Evolutionary conservation across 495 filamentous ascomycete species (phyloP).

Genomic region (Penicillium psychrofluorescens): DNA sequence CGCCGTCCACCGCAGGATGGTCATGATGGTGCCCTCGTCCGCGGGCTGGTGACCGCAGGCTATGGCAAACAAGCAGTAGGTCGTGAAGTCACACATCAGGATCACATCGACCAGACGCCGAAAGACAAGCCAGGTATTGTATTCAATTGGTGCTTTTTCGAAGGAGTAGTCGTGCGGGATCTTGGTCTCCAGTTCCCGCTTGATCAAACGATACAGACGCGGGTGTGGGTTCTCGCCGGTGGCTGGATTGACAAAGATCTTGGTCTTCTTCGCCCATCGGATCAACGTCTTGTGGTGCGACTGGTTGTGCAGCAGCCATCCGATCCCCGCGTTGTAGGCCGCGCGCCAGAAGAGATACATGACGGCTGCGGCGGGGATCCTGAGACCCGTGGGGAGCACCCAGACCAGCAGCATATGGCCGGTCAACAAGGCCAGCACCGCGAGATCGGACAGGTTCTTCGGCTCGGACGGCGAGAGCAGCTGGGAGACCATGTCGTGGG

Average conservation of each 20-base stretch:
- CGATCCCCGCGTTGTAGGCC: conserved; percentile 90
- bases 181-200: conserved; percentile 86
- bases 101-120: conserved; percentile 91
- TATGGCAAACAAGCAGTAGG: conserved; percentile 91
- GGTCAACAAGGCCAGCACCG: conserved; percentile 76
- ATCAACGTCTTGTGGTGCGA: conserved; percentile 82
- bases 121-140: conserved; percentile 98
- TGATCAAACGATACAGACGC: conserved; percentile 71
- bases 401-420: conserved; percentile 66
- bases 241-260: conserved; percentile 77
- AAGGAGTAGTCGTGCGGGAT: conserved; percentile 92
- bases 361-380: conserved; percentile 67
- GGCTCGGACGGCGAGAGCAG: conserved; percentile 90
- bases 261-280: conserved; percentile 76
- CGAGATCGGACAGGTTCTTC: conserved; percentile 81
- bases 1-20: conserved; percentile 67
- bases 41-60: conserved; percentile 71
- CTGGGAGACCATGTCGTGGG: conserved; percentile 98
- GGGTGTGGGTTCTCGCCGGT: conserved; percentile 76
- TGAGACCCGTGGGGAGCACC: conserved; percentile 56
- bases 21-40: conserved; percentile 63
- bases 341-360: conserved; percentile 89
- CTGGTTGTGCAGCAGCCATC: conserved; percentile 80
- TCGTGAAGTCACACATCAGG: conserved; percentile 96
- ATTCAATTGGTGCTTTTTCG: conserved; percentile 87